Evolutionary conservation across 805 yeast species (phyloP), one percentile per base, ranked within the genome.

Genomic region (Pichia deserticola): DNA sequence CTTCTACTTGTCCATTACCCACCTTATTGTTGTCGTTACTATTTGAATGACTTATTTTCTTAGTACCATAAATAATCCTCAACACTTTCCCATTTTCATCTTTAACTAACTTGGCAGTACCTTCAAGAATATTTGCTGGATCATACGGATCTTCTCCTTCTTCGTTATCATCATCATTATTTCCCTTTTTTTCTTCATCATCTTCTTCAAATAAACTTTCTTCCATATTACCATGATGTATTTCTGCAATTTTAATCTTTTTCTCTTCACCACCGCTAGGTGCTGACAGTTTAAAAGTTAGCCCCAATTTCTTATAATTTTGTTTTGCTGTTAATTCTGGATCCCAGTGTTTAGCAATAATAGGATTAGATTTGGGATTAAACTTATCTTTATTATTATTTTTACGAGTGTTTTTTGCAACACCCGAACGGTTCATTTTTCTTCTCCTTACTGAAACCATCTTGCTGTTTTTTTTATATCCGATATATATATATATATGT

Each of bases 281-380:
- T 15, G 67, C 70, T 29, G 85, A 84, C 36, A 90, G 66, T 57
- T 81, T 79, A 10, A 86, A 74, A 36, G 80, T 72, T 47, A 93
- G 72, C 4, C 99, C 99, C 32, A 93, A 69, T 54, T 74, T 79
- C 58, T 83, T 82, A 69, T 93, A 92, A 66, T 93, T 93, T 64
- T 93, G 98, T 47, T 81, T 75, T 52, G 90, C 70, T 0, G 98
- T 90, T 50, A 84, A 73, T 11, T 78, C 76, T 51, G 81, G 77
- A 67, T 93, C 96, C 99, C 99, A 93, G 65, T 89, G 78, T 35
- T 81, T 86, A 5, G 89, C 95, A 54, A 93, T 86, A 54, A 93
- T 78, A 2, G 95, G 86, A 62, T 89, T 88, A 0, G 86, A 74
- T 44, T 75, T 74, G 34, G 86, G 79, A 53, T 81, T 81, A 51